Percentiles rank a stretch among this genome's conserved stretches.
These are phyloP conservation scores for Trypanosoma avium DNA, from an alignment of 208 protist species.

Conservation along the genomic window DNA sequence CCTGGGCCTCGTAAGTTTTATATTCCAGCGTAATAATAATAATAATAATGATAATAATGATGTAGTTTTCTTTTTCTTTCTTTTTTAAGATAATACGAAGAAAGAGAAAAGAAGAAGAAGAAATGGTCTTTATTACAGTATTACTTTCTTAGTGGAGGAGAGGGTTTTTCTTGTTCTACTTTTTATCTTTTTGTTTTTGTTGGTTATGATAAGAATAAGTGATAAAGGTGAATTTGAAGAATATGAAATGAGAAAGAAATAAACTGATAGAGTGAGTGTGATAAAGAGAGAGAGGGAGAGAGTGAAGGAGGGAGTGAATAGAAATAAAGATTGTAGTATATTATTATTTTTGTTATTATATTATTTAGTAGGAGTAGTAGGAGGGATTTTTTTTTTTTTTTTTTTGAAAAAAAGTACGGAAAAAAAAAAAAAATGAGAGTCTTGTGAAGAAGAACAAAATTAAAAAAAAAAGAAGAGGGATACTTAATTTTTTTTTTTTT, in stretches of 20 bases:
- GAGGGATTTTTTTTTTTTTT: neutral
- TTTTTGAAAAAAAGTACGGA: neutral
- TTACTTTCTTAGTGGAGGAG: neutral
- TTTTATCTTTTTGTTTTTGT: neutral
- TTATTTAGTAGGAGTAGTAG: too few species aligned
- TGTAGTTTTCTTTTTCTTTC: too few species aligned
- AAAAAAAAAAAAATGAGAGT: too few species aligned
- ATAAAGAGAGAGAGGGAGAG: too few species aligned
- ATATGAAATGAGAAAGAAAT: too few species aligned
- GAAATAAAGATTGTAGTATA: too few species aligned
- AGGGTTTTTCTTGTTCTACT: neutral
- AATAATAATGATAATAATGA: neutral
- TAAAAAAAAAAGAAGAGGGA: slow-evolving; percentile 13
- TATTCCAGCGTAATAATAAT: slow-evolving; percentile 54
- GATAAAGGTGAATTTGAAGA: neutral
- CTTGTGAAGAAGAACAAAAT: too few species aligned
- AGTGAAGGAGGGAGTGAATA: neutral
- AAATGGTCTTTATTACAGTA: neutral
- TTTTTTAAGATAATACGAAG: neutral
- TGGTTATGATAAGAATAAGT: too few species aligned
- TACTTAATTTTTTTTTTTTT: neutral
- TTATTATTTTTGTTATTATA: too few species aligned
- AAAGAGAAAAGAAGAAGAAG: neutral
- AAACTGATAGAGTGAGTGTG: too few species aligned
- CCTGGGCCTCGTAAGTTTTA: slow-evolving; percentile 76